Evolutionary conservation across 139 green algal species (phyloP), one percentile per base, ranked within the genome.

Genomic region (Coelastrella sp.): DNA sequence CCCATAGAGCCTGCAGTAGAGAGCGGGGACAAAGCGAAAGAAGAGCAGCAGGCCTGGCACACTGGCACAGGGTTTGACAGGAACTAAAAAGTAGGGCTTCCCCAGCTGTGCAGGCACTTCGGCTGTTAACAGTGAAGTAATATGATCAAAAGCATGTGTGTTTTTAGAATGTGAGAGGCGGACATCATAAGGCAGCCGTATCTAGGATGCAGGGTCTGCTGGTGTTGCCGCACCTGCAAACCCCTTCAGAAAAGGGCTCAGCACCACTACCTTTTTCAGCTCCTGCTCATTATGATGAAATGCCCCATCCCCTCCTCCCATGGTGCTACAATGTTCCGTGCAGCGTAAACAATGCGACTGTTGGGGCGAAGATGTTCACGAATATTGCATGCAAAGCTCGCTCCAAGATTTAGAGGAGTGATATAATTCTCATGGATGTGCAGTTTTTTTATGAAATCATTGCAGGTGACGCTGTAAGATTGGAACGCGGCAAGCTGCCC

Each of bases 1-100:
- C 97, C 97, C 27, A 99, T 91, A 10, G 96, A 98, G 11, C 97
- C 97, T 94, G 92, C 87, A 90, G 6, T 17, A 87, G 25, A 59
- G 19, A 4, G 68, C 10, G 7, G 68, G 35, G 35, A 3, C 35
- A 49, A 49, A 49, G 35, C 35, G 20, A n/a, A 3, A 87, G 22
- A 85, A 1, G n/a, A 74, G 8, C 85, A 82, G 49, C 72, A 66
- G 65, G 3, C 35, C 35, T 49, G 35, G 35, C 1, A 49, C 35
- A 49, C 35, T 49, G 35, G 35, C 1, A 49, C 35, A 49, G 35
- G 35, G 35, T 49, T 49, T 25, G 56, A 49, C 35, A 49, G 35
- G 35, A 49, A 49, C 35, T 49, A 3, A 3, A 49, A 49, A 49
- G 35, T 49, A 49, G 35, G 35, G 35, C 3, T 49, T 49, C 35